Evolutionary conservation across 2,329 filamentous ascomycete genomes (phyloP), one percentile per base, ranked within the genome.

Genomic region (Fusarium tjaetaba): DNA sequence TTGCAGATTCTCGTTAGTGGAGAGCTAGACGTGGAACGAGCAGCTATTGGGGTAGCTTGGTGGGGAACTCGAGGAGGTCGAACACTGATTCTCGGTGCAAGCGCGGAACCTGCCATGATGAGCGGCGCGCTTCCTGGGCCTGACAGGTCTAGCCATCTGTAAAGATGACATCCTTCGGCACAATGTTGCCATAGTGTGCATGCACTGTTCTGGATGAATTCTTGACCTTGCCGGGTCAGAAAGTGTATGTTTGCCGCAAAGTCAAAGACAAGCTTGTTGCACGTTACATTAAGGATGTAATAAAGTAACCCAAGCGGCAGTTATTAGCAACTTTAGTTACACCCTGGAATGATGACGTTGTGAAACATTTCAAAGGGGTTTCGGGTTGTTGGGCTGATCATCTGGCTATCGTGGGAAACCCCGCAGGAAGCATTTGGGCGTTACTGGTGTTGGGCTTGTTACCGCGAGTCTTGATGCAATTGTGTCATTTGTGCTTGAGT

Each of bases 11-110:
- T 97, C 15, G 91, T 91, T 45, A 91, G 88, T 75, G 94, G 94
- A 7, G 94, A 97, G 83, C 93, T 97, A 90, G 95, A 97, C 81
- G 92, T 97, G 30, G 93, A 97, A 79, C 88, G 94, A 68, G 92
- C 94, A 11, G 90, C 92, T 45, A 87, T 93, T 38, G 94, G 92
- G 55, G 93, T 97, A 24, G 89, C 90, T 5, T 98, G 95, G 95
- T 97, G 95, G 95, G 93, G 91, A 16, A 87, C 86, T 18, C 82
- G 82, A 41, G 88, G 88, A 11, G 88, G 83, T 83, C 89, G 80
- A 80, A 88, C 87, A 71, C 78, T 88, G 71, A 83, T 89, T 13
- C 68, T 87, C 75, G 57, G 69, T 66, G 74, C 76, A 70, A 71
- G 71, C 18, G 22, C 68, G 28, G 72, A 79, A 61, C 60, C 71